Conservation (phyloP, 768 basidiomycete genomes). For the Mycena pura region DNA sequence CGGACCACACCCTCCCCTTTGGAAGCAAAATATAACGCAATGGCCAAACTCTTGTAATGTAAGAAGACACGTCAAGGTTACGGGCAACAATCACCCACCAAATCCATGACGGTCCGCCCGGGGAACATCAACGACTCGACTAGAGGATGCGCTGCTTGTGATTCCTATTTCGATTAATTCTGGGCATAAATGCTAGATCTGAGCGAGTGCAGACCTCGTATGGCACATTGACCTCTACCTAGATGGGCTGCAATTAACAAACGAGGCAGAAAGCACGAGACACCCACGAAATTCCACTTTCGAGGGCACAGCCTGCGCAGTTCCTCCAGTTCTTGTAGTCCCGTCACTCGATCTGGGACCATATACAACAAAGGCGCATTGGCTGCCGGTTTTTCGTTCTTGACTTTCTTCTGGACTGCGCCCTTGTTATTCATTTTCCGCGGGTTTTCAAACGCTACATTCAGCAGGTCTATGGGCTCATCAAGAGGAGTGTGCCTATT, state of each 20-base stretch:
- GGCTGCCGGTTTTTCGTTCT: constrained; percentile 7
- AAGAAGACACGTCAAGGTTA: neutral
- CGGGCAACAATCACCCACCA: constrained; percentile 56
- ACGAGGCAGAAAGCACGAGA: neutral
- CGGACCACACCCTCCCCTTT: constrained; percentile 72
- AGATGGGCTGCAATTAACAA: constrained; percentile 13
- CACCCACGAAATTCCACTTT: constrained; percentile 87
- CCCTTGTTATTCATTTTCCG: constrained; percentile 59
- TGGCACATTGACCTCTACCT: constrained; percentile 88
- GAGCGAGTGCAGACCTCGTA: constrained; percentile 58
- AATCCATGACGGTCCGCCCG: constrained; percentile 85
- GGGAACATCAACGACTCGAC: constrained; percentile 83
- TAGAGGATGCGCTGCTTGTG: constrained; percentile 54
- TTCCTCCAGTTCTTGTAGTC: constrained; percentile 79
- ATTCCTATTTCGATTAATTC: constrained; percentile 58
- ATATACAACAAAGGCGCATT: constrained; percentile 52
- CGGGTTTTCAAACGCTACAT: constrained; percentile 97
- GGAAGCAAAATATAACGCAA: constrained; percentile 94
- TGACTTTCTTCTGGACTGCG: constrained; percentile 21
- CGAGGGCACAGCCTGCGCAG: constrained; percentile 79
- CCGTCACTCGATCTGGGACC: constrained; percentile 90
- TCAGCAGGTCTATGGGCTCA: constrained; percentile 91
- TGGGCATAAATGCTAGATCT: neutral
- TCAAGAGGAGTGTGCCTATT: constrained; percentile 70
- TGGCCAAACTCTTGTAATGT: constrained; percentile 76